Base-by-base conservation (phyloP, 768 basidiomycete genomes). In the Mycena alexandri region DNA sequence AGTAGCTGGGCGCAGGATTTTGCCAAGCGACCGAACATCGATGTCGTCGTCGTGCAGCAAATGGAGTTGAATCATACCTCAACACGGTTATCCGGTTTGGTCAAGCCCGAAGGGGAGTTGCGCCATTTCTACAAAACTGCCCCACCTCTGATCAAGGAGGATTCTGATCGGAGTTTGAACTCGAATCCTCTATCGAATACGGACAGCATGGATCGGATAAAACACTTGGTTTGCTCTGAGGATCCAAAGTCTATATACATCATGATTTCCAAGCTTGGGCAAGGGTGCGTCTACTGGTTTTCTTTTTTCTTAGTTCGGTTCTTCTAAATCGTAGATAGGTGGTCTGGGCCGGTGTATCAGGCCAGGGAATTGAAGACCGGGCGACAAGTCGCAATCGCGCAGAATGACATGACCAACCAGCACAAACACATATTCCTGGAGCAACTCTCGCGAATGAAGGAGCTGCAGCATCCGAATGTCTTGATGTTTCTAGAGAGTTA, bases 221-320 rank as follows among this genome's bases (percentile, higher is more conserved):
- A 94, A 69, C 89, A 89, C 68, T 94, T 98, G 1, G 96, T 98
- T 51, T 89, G 86, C 46, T 82, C 86, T 43, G 91, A 94, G 19
- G 96, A 99, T 77, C 98, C 97, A 22, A 95, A 93, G 80, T 74
- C 85, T 71, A 76, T 96, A 22, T 99, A 98, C 79, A 92, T 92
- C 73, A 98, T 97, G 85, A 98, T 98, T 78, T 95, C 94, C 84
- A 99, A 98, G 82, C 95, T 99, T 66, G 97, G 97, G 34, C 98
- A 98, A 79, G 97, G 96, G 95, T 98, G 78, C 78, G 94, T 85
- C 13, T 3, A 29, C 29, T 29, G 29, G 41, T 68, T 50, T n/a
- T 67, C 19, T 43, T 8, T 56, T 46, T 34, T 60, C 66, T 62
- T 46, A 51, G 55, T 12, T 29, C 5, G 25, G 5, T 17, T 36